Base-by-base conservation (phyloP, 192 early-diverging fungal genomes). In the Phlyctochytrium planicorne region DNA sequence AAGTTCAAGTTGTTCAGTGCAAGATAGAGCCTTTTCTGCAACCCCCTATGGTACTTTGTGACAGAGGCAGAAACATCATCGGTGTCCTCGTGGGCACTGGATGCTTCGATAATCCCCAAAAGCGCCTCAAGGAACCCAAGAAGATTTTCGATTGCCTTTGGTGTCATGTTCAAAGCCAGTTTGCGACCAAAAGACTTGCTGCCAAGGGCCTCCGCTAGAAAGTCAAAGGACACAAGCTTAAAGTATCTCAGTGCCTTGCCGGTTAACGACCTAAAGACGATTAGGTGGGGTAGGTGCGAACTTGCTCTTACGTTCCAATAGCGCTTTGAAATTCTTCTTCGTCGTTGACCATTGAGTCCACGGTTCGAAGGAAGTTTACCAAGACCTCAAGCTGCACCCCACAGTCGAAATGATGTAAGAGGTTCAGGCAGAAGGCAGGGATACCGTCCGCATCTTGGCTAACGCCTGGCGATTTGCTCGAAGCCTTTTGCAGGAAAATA, bases 1-100 rank as follows among this genome's bases (percentile, higher is more conserved):
- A 78, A 80, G 34, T 94, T 91, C 20, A 93, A 80, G 53, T 87
- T 87, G 63, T 87, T 86, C 32, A 98, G 80, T 29, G 84, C 84
- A 27, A 86, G 83, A 73, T 93, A 90, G 16, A 90, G 83, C 33
- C 88, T 75, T 78, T 90, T 71, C 2, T n/a, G 33, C 30, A 57
- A 65, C 14, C 36, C 66, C 63, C 59, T 50, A 16, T 24, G 60
- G 47, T 52, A 47, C 40, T 47, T 47, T 47, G 52, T 10, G 30
- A 56, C 57, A 14, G 30, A 35, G 23, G 30, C 66, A 34, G 67
- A 14, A 20, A 52, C 50, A 30, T 55, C 53, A 14, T 37, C 30
- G 31, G 34, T 33, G 27, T 76, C 76, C 23, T 73, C 68, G 79
- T 74, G 85, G 1, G 70, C 59, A 30, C 73, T 80, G 34, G 84